Evolutionary conservation across 2,329 filamentous ascomycete species (phyloP).

Genomic region (Paraphoma chrysanthemicola): DNA sequence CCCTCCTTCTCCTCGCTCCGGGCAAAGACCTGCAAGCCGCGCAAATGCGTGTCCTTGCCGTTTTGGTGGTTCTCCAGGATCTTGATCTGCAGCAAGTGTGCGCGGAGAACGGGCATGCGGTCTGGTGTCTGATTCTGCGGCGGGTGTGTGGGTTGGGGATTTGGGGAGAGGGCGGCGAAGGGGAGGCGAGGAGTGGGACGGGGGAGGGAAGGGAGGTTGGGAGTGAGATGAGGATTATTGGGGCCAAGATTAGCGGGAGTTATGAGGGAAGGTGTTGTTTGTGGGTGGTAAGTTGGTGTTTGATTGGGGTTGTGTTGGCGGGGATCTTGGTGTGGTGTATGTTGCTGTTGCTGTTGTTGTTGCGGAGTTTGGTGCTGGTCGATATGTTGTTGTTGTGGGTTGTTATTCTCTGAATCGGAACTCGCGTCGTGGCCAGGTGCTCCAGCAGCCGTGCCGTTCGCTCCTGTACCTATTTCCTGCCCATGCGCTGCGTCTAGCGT

Average conservation of each 20-base stretch:
- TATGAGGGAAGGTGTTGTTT: background rate
- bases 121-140: slow-evolving; percentile 33
- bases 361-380: background rate
- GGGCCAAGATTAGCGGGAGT: background rate
- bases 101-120: slow-evolving; percentile 78
- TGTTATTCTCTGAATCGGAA: background rate
- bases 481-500: background rate
- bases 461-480: background rate
- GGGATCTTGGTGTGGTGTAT: background rate
- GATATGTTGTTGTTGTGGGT: background rate
- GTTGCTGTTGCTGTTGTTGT: background rate
- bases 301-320: slow-evolving; percentile 1
- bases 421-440: background rate
- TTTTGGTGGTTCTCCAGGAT: slow-evolving; percentile 98
- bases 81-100: slow-evolving; percentile 88
- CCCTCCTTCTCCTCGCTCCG: slow-evolving; percentile 43
- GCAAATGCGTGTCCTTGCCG: slow-evolving; percentile 97
- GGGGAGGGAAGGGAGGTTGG: slow-evolving; percentile 5
- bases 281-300: slow-evolving; percentile 4
- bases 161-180: slow-evolving; percentile 27
- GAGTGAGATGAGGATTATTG: slow-evolving; percentile 2
- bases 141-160: slow-evolving; percentile 3
- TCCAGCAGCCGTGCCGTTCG: background rate
- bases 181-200: slow-evolving; percentile 17
- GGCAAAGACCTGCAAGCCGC: slow-evolving; percentile 86